Evolutionary conservation across 1,139 yeast genomes (phyloP), one percentile per base, ranked within the genome.

Genomic region (Hyphopichia wangnamkhiaoensis): DNA sequence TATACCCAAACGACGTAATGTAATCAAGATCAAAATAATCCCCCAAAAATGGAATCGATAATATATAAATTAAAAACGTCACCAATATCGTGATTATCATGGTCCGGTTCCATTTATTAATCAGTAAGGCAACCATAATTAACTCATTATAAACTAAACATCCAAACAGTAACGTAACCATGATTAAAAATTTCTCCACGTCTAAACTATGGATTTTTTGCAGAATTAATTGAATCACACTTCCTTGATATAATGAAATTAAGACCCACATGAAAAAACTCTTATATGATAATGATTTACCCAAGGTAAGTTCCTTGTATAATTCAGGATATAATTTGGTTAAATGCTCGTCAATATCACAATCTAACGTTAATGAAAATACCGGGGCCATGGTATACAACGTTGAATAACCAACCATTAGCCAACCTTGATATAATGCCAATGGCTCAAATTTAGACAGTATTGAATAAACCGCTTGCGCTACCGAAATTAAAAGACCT

Each of bases 381-480:
- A 94, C 98, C 0, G 99, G 99, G 37, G 94, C 93, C 99, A 94
- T 94, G 0, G 99, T 94, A 60, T 93, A 94, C 37, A 89, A 74
- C 0, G 98, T 94, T 1, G 98, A 95, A 63, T 93, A 94, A 1
- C 98, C 99, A 32, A 94, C 98, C 97, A 94, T 91, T 38, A 94
- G 72, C 84, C 95, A 93, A 3, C 99, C 99, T 59, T 91, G 90
- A 56, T 86, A 89, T 41, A 94, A 72, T 0, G 98, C 98, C 43
- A 93, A 71, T 1, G 99, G 98, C 60, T 91, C 98, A 61, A 90
- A 93, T 5, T 77, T 67, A 0, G 97, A 87, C 28, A 90, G 79
- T 16, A 93, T 78, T 2, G 97, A 89, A 60, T 80, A 94, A 10
- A 93, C 93, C 0, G 96, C 95, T 62, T 94, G 99, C 40, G 97